Base-by-base conservation (phyloP, 306 rosid species). In the Crataegus laevigata region DNA sequence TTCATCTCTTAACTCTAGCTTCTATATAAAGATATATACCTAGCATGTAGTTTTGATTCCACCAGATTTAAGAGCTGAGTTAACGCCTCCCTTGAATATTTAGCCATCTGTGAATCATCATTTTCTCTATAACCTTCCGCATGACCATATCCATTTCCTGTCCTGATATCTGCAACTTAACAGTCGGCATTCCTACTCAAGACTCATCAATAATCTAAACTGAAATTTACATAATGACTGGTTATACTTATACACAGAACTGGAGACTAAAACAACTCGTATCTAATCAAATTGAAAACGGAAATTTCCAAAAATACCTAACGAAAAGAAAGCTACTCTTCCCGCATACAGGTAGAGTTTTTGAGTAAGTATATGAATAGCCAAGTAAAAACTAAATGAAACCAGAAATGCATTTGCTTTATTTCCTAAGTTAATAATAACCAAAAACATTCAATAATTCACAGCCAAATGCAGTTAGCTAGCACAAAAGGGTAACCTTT, bases 21-120 rank as follows among this genome's bases (percentile, higher is more conserved):
- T 25, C 43, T 15, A 28, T 3, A 22, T 19, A 69, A 65, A 73
- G 74, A 79, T 76, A 59, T 45, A 71, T 63, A 90, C 96, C 97
- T 89, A 66, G 81, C 30, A 9, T 75, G 82, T 73, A 91, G 73
- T 81, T 87, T 86, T 10, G 86, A 89, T 58, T 86, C 88, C 65
- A 85, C 90, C 80, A 84, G 68, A 62, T 83, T 83, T 13, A 85
- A 85, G 79, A 96, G 93, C 78, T 83, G 92, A 18, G 80, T 72
- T 77, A 92, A 74, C 70, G 91, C 89, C 69, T 92, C 91, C 87
- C 90, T 90, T 66, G 89, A 79, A 32, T 82, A 68, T 82, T 69
- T 85, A 54, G 84, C 84, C 73, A 74, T 80, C 58, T 81, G 93
- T 43, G 81, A 5, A 36, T 94, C 93, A 76, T 79, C 74, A 21